Conservation (phyloP, 148 eudicot genomes). For the Rhododendron simsii region DNA sequence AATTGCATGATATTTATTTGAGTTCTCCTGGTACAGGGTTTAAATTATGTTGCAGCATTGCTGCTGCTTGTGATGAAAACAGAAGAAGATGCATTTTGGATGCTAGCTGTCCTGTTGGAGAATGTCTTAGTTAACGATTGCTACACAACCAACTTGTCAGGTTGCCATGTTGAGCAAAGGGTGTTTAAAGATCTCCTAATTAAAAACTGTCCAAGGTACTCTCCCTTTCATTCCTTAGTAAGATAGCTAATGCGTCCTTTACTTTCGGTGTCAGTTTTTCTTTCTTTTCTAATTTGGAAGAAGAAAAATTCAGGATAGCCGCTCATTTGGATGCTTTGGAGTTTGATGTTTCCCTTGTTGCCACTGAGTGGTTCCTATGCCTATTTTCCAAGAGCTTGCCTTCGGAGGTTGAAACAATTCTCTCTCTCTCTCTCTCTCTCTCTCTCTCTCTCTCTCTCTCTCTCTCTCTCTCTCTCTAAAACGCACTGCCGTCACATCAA, state of each 20-base stretch:
- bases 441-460: slow-evolving; percentile 2
- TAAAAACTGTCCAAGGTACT: slow-evolving; percentile 79
- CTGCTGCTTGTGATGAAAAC: slow-evolving; percentile 95
- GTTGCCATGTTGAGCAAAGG: slow-evolving; percentile 98
- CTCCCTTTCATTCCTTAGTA: slow-evolving; percentile 8
- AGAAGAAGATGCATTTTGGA: slow-evolving; percentile 99
- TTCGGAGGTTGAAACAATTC: slow-evolving; percentile 60
- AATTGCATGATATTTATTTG: not conserved
- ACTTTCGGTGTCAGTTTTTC: not conserved
- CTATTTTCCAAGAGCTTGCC: slow-evolving; percentile 97
- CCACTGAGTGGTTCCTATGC: slow-evolving; percentile 98
- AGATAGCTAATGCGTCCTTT: not conserved
- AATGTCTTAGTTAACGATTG: slow-evolving; percentile 86
- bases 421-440: slow-evolving; percentile 8
- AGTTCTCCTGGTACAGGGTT: slow-evolving; percentile 50
- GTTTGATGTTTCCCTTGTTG: slow-evolving; percentile 90
- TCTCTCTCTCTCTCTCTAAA: slow-evolving; percentile 1
- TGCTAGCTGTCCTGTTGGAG: slow-evolving; percentile 91
- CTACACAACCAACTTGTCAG: slow-evolving; percentile 76
- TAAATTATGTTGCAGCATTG: slow-evolving; percentile 93
- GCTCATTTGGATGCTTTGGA: slow-evolving; percentile 86
- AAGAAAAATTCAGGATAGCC: slow-evolving; percentile 61
- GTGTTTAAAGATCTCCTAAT: slow-evolving; percentile 79
- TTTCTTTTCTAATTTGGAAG: not conserved
- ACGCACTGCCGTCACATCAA: too few relatives aligned